Conservation (phyloP, 176 grass and related monocot species). For the Eragrostis nindensis region DNA sequence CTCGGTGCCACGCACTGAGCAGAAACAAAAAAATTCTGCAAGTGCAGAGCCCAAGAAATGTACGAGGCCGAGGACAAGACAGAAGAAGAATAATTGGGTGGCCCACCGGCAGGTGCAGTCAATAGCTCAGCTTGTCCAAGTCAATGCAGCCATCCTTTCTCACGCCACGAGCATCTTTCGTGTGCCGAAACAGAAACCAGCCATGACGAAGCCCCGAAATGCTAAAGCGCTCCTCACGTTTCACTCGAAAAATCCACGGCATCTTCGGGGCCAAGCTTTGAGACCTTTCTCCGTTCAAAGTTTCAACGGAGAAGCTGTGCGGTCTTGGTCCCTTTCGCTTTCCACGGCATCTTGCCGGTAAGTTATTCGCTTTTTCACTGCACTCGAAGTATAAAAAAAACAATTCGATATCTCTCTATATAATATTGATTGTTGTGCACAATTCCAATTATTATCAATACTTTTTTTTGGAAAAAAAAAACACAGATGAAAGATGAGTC, state of each 20-base stretch:
- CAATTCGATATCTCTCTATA: not conserved
- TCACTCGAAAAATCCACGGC: slow-evolving; percentile 2
- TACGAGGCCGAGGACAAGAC: not conserved
- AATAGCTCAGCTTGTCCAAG: not conserved
- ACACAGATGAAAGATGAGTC: no score
- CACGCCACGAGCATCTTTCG: slow-evolving; percentile 16
- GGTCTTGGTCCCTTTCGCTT: not conserved
- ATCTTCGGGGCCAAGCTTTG: not conserved
- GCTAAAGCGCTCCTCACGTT: slow-evolving; percentile 3
- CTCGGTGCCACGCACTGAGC: not conserved
- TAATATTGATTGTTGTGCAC: not conserved
- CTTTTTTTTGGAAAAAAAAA: no score
- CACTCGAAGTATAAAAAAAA: not conserved
- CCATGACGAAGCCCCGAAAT: slow-evolving; percentile 17
- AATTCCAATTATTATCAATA: not conserved
- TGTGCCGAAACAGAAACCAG: slow-evolving; percentile 4
- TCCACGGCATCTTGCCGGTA: slow-evolving; percentile 13
- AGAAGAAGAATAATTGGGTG: slow-evolving; percentile 7
- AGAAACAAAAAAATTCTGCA: not conserved
- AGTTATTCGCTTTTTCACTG: not conserved
- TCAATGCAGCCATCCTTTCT: slow-evolving; percentile 41
- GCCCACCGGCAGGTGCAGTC: slow-evolving; percentile 17
- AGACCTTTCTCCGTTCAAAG: not conserved
- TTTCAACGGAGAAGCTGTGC: not conserved
- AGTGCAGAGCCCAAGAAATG: slow-evolving; percentile 9